Evolutionary conservation across 2,329 filamentous ascomycete species (phyloP).

Genomic region (Fusarium sp.): DNA sequence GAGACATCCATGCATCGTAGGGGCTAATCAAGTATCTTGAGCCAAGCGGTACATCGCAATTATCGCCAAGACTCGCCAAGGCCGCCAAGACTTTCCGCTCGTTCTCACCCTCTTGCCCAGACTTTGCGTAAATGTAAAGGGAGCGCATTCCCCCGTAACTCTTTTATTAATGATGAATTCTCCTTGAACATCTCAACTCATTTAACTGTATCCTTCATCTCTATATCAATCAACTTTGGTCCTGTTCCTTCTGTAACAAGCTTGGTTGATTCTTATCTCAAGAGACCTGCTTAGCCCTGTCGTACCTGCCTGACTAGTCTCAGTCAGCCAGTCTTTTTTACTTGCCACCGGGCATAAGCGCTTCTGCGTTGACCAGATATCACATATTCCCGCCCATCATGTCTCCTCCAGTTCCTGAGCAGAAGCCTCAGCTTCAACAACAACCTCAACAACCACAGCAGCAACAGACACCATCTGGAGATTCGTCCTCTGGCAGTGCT

Average conservation of each 20-base stretch:
- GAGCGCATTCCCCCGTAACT: slow-evolving; percentile 49
- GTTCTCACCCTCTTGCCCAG: slow-evolving; percentile 53
- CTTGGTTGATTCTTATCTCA: neutral
- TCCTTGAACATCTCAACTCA: slow-evolving; percentile 43
- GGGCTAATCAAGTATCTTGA: slow-evolving; percentile 9
- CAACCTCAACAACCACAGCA: slow-evolving; percentile 42
- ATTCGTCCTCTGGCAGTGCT: slow-evolving; percentile 53
- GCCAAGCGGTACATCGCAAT: slow-evolving; percentile 33
- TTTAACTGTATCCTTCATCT: slow-evolving; percentile 10
- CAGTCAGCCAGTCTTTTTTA: slow-evolving; percentile 13
- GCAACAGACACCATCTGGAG: slow-evolving; percentile 36
- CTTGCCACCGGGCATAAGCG: slow-evolving; percentile 8
- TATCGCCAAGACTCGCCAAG: slow-evolving; percentile 51
- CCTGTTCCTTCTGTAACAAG: slow-evolving; percentile 12
- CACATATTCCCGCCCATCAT: slow-evolving; percentile 42
- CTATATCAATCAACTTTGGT: slow-evolving; percentile 2
- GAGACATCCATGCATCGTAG: fast-evolving
- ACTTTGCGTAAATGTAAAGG: slow-evolving; percentile 53
- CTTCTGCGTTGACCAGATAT: slow-evolving; percentile 38
- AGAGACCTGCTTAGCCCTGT: slow-evolving; percentile 17
- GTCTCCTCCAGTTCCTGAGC: slow-evolving; percentile 50
- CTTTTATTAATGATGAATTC: slow-evolving; percentile 39
- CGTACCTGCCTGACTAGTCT: slow-evolving; percentile 29
- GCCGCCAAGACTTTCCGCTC: slow-evolving; percentile 55
- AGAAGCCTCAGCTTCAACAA: slow-evolving; percentile 41